These are phyloP conservation scores for Volutella citrinella DNA, from an alignment of 2,329 filamentous ascomycete species.

Conservation along the genomic window DNA sequence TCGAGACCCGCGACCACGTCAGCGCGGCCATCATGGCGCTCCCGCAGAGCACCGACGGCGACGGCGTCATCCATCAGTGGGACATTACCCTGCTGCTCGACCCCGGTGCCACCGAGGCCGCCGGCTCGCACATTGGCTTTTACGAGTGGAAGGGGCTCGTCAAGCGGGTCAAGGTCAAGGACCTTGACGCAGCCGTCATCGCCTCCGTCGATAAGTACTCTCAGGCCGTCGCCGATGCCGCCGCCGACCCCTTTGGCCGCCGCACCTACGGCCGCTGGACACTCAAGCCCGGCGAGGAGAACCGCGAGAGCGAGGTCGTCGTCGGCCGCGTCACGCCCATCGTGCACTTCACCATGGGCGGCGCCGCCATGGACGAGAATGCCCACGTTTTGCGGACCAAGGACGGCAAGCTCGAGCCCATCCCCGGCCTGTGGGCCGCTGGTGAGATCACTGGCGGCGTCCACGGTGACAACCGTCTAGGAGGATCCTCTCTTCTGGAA, in stretches of 20 bases:
- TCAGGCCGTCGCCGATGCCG: slow-evolving; percentile 36
- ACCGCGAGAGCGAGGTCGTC: slow-evolving; percentile 51
- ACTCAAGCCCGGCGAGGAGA: slow-evolving; percentile 40
- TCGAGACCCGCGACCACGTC: slow-evolving; percentile 56
- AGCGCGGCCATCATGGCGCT: slow-evolving; percentile 49
- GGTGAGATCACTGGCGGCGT: slow-evolving; percentile 64
- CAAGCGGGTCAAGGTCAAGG: slow-evolving; percentile 50
- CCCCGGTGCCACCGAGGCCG: slow-evolving; percentile 51
- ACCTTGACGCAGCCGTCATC: slow-evolving; percentile 41
- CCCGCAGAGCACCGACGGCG: slow-evolving; percentile 25
- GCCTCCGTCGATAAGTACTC: slow-evolving; percentile 49
- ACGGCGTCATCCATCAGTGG: slow-evolving; percentile 48
- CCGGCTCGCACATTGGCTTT: slow-evolving; percentile 57
- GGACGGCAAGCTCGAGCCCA: slow-evolving; percentile 35
- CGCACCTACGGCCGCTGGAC: slow-evolving; percentile 54
- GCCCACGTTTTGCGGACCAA: slow-evolving; percentile 46
- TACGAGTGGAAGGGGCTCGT: slow-evolving; percentile 62
- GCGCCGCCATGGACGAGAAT: slow-evolving; percentile 53
- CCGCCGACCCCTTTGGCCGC: slow-evolving; percentile 45
- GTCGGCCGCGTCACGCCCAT: slow-evolving; percentile 61
- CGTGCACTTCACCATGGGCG: slow-evolving; percentile 66
- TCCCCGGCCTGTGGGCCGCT: slow-evolving; percentile 58
- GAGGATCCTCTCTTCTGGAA: slow-evolving; percentile 59
- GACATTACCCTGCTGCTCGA: slow-evolving; percentile 57
- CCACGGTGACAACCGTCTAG: slow-evolving; percentile 61